These are phyloP conservation scores for Sclerotinia subarctica DNA, from an alignment of 2,329 filamentous ascomycete genomes.

Conservation along the genomic window DNA sequence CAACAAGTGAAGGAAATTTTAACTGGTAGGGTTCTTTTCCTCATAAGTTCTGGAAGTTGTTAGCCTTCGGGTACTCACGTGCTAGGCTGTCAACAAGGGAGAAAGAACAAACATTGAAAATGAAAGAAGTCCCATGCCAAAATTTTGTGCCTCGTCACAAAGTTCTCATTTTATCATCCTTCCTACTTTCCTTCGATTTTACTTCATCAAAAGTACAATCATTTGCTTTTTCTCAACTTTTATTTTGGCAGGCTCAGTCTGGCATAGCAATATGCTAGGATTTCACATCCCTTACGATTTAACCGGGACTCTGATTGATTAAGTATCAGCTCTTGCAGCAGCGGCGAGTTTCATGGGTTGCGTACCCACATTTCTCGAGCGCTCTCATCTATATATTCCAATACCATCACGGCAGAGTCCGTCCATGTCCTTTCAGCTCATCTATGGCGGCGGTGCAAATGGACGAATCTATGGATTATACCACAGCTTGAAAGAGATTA, in stretches of 20 bases:
- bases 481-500: background rate
- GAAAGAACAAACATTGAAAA: background rate
- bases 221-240: background rate
- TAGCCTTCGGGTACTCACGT: background rate
- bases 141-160: background rate
- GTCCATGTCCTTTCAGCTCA: background rate
- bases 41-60: background rate
- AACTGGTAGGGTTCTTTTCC: too few relatives aligned
- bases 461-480: background rate
- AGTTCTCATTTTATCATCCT: background rate
- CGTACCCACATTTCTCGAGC: background rate
- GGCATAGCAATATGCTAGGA: too few relatives aligned
- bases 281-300: background rate
- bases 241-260: background rate
- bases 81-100: background rate
- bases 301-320: background rate
- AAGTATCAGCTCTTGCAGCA: background rate
- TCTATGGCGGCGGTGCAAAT: background rate
- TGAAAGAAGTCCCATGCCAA: background rate
- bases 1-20: too few relatives aligned
- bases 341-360: background rate
- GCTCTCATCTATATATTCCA: background rate
- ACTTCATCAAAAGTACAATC: too few relatives aligned
- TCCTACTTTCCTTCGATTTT: background rate
- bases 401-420: background rate